These are phyloP conservation scores for Bimuria novae-zelandiae DNA, from an alignment of 2,329 filamentous ascomycete species.

Conservation along the genomic window DNA sequence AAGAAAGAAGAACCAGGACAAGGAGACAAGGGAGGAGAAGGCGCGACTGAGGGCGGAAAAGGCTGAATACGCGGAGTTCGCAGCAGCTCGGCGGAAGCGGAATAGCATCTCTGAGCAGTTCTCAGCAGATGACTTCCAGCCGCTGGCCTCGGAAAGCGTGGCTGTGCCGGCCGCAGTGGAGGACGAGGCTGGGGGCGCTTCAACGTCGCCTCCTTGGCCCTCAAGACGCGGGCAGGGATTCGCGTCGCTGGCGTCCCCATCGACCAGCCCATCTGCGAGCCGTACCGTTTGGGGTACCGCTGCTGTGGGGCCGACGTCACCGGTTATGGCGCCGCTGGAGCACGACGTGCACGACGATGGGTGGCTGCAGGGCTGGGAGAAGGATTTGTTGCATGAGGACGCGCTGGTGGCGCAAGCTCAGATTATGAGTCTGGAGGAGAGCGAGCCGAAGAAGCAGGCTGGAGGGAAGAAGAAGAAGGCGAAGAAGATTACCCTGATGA, in stretches of 20 bases:
- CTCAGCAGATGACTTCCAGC: constrained; percentile 55
- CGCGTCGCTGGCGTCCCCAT: constrained; percentile 73
- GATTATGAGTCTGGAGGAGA: constrained; percentile 41
- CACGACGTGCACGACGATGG: constrained; percentile 67
- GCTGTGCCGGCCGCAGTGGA: constrained; percentile 31
- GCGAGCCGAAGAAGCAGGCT: constrained; percentile 37
- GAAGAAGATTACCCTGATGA: constrained; percentile 72
- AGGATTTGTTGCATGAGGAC: constrained; percentile 69
- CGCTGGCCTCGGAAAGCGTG: constrained; percentile 35
- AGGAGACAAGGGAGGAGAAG: constrained; percentile 83
- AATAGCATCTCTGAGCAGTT: constrained; percentile 59
- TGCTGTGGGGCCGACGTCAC: constrained; percentile 62
- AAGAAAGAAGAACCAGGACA: constrained; percentile 77
- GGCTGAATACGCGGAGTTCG: constrained; percentile 72
- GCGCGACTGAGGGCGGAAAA: constrained; percentile 82
- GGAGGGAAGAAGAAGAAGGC: constrained; percentile 66
- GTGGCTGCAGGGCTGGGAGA: constrained; percentile 84
- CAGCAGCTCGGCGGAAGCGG: constrained; percentile 66
- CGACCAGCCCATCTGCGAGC: constrained; percentile 75
- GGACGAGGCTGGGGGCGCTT: constrained; percentile 41
- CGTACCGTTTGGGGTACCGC: constrained; percentile 94
- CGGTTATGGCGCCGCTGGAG: constrained; percentile 55
- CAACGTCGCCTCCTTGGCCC: constrained; percentile 54
- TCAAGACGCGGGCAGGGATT: constrained; percentile 63
- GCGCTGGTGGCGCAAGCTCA: constrained; percentile 55